Evolutionary conservation across 805 yeast genomes (phyloP).

Genomic region (Ogataea saltuana): DNA sequence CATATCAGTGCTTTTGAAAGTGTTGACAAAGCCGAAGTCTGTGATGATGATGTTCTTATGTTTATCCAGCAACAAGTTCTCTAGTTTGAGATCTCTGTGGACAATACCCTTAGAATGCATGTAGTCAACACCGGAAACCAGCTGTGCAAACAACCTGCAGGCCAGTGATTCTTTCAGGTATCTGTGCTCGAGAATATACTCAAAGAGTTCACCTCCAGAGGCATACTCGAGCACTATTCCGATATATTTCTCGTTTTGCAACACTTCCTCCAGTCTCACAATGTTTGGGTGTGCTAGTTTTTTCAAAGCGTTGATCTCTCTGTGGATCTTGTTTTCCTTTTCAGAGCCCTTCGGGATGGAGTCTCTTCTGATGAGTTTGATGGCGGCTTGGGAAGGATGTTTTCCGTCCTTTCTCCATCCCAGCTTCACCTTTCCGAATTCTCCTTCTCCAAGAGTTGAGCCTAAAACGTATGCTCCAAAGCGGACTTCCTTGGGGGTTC

Average conservation of each 20-base stretch:
- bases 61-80: constrained; percentile 75
- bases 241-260: constrained; percentile 91
- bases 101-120: constrained; percentile 79
- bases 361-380: constrained; percentile 86
- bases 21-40: constrained; percentile 94
- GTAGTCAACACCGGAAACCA: constrained; percentile 91
- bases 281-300: constrained; percentile 91
- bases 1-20: constrained; percentile 68
- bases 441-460: constrained; percentile 95
- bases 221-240: constrained; percentile 97
- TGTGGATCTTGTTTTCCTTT: constrained; percentile 82
- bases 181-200: constrained; percentile 83
- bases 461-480: constrained; percentile 92
- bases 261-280: constrained; percentile 85
- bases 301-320: constrained; percentile 90
- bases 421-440: constrained; percentile 94
- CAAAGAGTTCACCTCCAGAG: constrained; percentile 95
- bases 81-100: constrained; percentile 76
- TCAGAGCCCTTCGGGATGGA: constrained; percentile 84
- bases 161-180: constrained; percentile 86
- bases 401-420: constrained; percentile 91
- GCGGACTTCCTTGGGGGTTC: constrained; percentile 64
- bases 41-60: constrained; percentile 84
- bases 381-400: constrained; percentile 84
- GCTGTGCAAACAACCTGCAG: constrained; percentile 85